These are phyloP conservation scores for Coemansia asiatica DNA, from an alignment of 192 early-diverging fungal species.

Conservation along the genomic window DNA sequence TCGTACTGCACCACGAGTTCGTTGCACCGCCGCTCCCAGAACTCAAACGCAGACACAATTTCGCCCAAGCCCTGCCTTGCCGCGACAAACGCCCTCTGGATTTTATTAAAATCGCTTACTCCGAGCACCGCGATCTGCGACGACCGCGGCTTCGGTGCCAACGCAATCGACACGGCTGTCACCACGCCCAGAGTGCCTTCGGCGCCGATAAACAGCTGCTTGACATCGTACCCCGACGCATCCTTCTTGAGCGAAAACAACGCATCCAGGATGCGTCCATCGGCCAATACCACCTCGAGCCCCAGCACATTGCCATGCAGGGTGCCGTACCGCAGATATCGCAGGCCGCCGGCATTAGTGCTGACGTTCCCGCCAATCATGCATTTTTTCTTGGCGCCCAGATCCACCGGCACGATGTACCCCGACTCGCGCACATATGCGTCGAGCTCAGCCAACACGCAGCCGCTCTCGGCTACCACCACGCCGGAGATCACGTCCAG, in stretches of 20 bases:
- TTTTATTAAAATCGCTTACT: constrained; percentile 71
- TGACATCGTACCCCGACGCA: constrained; percentile 95
- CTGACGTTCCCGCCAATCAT: constrained; percentile 98
- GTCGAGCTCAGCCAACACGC: constrained; percentile 85
- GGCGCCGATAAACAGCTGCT: constrained; percentile 98
- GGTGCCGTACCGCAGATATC: constrained; percentile 91
- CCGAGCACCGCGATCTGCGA: constrained; percentile 78
- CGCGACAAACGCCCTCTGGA: constrained; percentile 76
- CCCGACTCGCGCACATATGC: constrained; percentile 77
- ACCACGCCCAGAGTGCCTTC: constrained; percentile 96
- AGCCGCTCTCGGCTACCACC: constrained; percentile 85
- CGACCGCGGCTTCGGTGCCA: constrained; percentile 71
- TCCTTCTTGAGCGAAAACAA: constrained; percentile 91
- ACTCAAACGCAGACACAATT: constrained; percentile 96
- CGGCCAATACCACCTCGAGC: constrained; percentile 90
- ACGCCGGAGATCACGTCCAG: constrained; percentile 79
- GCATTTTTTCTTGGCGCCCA: constrained; percentile 82
- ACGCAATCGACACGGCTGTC: constrained; percentile 83
- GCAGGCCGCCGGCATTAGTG: constrained; percentile 95
- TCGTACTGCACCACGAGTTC: constrained; percentile 61
- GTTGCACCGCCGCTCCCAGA: constrained; percentile 82
- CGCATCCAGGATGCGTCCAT: constrained; percentile 84
- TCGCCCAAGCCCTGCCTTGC: constrained; percentile 84
- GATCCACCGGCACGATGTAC: constrained; percentile 91
- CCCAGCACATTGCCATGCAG: constrained; percentile 93